Evolutionary conservation across 176 grass and related monocot genomes (phyloP), one percentile per base, ranked within the genome.

Genomic region (Leersia perrieri): DNA sequence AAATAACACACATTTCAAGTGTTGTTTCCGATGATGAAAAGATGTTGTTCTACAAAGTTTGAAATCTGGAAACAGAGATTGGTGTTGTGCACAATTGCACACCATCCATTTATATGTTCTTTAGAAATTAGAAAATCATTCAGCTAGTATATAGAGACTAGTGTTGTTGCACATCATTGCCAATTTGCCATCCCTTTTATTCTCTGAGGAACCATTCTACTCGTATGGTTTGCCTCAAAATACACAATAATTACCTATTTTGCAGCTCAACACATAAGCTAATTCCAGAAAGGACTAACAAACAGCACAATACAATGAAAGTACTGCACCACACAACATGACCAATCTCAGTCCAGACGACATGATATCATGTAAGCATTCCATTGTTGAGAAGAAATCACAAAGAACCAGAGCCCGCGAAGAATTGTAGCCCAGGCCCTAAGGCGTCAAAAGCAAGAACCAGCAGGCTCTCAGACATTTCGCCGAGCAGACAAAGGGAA

Each of bases 401-500:
- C n/a, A n/a, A n/a, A n/a, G n/a, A n/a, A n/a, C n/a, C n/a, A n/a
- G 42, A 5, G 5, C 12, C 13, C 11, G 57, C n/a, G n/a, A 68
- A 3, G 66, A 33, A 70, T 36, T 25, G 36, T 63, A 26, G 41
- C n/a, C 41, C 22, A 27, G 22, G n/a, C n/a, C 15, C 45, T 51
- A 20, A 51, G 20, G 11, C 35, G 7, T 11, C 36, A 72, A 27
- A 41, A 3, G 7, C 18, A 30, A 29, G 44, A 73, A 31, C 28
- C 41, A 31, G 11, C 16, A 55, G 16, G 28, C 38, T 20, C 22
- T 40, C 58, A 9, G 51, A 74, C 51, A 78, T 39, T 79, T 9
- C 27, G 11, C 82, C 60, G 49, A 91, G 69, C 76, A 76, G 47
- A n/a, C n/a, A n/a, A n/a, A n/a, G n/a, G n/a, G n/a, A n/a, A n/a